Evolutionary conservation across 345 rosid genomes (phyloP).

Genomic region (Raphanus sativus): DNA sequence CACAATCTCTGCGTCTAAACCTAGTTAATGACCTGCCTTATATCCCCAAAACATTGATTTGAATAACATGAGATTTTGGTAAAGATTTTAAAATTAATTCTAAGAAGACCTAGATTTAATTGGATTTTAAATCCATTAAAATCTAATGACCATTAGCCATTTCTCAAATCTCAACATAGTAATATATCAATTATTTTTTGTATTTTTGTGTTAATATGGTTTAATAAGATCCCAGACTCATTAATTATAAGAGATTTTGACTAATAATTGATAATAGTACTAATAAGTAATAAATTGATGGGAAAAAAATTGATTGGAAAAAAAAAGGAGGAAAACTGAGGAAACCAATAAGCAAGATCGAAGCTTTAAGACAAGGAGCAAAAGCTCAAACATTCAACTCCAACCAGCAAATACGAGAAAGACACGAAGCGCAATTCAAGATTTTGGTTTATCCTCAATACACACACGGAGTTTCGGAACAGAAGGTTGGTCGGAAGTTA

Average conservation of each 20-base stretch:
- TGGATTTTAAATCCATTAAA: too few species aligned
- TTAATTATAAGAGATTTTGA: not conserved
- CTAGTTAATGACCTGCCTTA: too few species aligned
- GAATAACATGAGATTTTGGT: too few species aligned
- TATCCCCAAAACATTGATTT: too few species aligned
- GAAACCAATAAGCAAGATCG: constrained; percentile 55
- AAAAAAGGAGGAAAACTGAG: constrained; percentile 20
- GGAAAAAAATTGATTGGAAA: not conserved
- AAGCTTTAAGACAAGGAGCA: constrained; percentile 42
- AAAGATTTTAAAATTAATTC: too few species aligned
- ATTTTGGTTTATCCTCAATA: not conserved
- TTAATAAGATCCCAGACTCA: not conserved
- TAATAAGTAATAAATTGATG: not conserved
- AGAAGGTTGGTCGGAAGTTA: constrained; percentile 30
- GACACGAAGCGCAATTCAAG: constrained; percentile 17
- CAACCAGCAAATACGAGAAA: constrained; percentile 30
- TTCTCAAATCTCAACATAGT: too few species aligned
- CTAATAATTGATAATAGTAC: not conserved
- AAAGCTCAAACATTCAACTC: constrained; percentile 47
- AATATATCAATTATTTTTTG: not conserved
- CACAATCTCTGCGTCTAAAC: too few species aligned
- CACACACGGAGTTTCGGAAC: constrained; percentile 23
- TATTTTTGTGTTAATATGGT: not conserved
- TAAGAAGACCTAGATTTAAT: too few species aligned
- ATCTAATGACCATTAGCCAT: too few species aligned